phyloP scores from a whole-genome alignment of 208 protist species.

The Acanthamoeba sp. region DNA sequence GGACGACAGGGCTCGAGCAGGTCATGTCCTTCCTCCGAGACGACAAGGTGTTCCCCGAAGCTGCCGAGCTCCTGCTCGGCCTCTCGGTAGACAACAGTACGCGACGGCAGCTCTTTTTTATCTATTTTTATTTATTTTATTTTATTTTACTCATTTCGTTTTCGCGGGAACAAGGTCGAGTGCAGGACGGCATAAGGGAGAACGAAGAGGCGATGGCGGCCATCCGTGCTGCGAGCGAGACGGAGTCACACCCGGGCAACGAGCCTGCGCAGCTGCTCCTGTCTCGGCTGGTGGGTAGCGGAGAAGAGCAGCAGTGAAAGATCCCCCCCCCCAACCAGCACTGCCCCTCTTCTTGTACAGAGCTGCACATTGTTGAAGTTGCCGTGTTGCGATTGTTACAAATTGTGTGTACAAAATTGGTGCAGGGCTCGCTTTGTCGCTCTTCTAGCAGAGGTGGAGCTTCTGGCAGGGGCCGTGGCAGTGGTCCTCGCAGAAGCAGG shows the following conservation, averaged over 20 bases:
- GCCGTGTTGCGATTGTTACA: too few species aligned
- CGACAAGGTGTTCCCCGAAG: slow-evolving; percentile 43
- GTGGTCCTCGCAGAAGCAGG: slow-evolving; percentile 26
- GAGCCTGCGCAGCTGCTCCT: background rate
- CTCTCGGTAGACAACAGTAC: slow-evolving; percentile 15
- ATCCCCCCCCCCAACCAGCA: too few species aligned
- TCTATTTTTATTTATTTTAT: background rate
- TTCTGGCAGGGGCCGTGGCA: background rate
- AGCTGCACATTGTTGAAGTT: too few species aligned
- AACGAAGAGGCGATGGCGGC: slow-evolving; percentile 2
- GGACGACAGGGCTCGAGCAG: slow-evolving; percentile 13
- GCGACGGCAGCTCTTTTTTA: background rate
- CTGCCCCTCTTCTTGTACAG: too few species aligned
- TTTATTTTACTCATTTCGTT: background rate
- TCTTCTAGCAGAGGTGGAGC: background rate
- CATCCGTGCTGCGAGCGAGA: background rate
- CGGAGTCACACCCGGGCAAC: background rate
- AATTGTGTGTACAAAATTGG: too few species aligned
- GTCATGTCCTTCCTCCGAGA: slow-evolving; percentile 52
- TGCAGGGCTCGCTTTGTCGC: too few species aligned
- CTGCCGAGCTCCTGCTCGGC: slow-evolving; percentile 24
- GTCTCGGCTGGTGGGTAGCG: too few species aligned
- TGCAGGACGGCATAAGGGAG: background rate
- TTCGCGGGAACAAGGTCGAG: background rate
- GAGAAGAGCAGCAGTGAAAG: too few species aligned